Percentiles rank a stretch among this genome's conserved stretches.
These are phyloP conservation scores for Monosporozyma servazzii DNA, from an alignment of 805 yeast genomes.

Conservation along the genomic window DNA sequence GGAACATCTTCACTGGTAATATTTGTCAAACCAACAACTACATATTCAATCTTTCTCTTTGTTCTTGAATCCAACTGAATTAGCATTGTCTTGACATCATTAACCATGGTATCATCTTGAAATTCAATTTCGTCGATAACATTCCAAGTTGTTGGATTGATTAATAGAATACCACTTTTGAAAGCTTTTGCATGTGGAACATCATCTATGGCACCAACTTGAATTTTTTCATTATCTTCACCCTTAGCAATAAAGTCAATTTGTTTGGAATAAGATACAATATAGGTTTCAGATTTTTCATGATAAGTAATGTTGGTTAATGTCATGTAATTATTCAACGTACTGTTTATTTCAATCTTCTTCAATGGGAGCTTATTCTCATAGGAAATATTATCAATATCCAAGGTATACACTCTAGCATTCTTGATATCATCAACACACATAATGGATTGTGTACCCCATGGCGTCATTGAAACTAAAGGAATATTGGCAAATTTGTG, in stretches of 20 bases:
- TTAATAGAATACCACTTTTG: constrained; percentile 51
- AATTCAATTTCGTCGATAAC: constrained; percentile 62
- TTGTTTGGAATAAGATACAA: constrained; percentile 51
- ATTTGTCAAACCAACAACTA: constrained; percentile 72
- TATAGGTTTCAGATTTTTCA: constrained; percentile 50
- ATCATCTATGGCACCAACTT: constrained; percentile 45
- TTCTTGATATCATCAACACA: constrained; percentile 62
- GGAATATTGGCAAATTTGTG: constrained; percentile 59
- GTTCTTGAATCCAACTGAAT: constrained; percentile 33
- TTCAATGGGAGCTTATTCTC: constrained; percentile 54
- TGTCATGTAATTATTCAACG: constrained; percentile 32
- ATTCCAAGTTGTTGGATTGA: constrained; percentile 71
- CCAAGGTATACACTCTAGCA: constrained; percentile 45
- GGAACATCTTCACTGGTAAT: constrained; percentile 73
- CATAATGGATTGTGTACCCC: constrained; percentile 41
- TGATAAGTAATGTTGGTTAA: constrained; percentile 62
- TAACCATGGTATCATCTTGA: constrained; percentile 53
- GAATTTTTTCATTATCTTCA: constrained; percentile 53
- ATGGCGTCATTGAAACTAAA: constrained; percentile 45
- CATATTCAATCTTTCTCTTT: constrained; percentile 47
- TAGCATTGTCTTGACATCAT: constrained; percentile 29
- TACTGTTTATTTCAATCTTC: constrained; percentile 39
- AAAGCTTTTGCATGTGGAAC: constrained; percentile 46
- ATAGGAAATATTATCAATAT: constrained; percentile 36
- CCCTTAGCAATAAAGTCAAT: constrained; percentile 58